Percentiles rank a stretch among this genome's conserved stretches.
Evolutionary conservation across 768 basidiomycete genomes (phyloP).

Genomic region (Podaxis mareebaensis): DNA sequence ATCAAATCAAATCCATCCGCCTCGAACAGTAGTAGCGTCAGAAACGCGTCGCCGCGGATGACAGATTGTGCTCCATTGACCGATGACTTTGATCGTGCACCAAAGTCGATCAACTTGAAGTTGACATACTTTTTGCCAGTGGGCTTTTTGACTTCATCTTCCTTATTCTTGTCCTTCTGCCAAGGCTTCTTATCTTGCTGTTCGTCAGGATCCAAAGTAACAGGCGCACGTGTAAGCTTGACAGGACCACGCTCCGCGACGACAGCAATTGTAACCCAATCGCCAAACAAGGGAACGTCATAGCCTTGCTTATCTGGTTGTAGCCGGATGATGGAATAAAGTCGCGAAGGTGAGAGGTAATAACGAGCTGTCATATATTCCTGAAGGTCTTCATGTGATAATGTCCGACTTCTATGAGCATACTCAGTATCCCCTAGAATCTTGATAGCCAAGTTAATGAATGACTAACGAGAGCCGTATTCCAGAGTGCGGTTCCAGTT

Average conservation of each 20-base stretch:
- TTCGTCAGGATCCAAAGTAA: conserved; percentile 50
- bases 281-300: conserved; percentile 88
- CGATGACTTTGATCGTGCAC: conserved; percentile 57
- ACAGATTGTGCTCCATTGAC: conserved; percentile 55
- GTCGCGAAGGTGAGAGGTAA: conserved; percentile 82
- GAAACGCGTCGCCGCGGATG: conserved; percentile 78
- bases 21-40: conserved; percentile 88
- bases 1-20: conserved; percentile 69
- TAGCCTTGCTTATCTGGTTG: conserved; percentile 80
- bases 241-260: conserved; percentile 88
- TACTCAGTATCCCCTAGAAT: conserved; percentile 2
- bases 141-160: conserved; percentile 35
- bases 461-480: conserved; percentile 76
- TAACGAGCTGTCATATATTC: conserved; percentile 82
- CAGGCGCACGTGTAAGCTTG: conserved; percentile 69
- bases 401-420: conserved; percentile 59
- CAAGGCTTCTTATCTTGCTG: conserved; percentile 33
- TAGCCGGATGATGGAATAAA: conserved; percentile 85
- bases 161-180: conserved; percentile 39
- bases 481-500: conserved; percentile 87
- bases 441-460: conserved; percentile 2
- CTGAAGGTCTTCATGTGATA: conserved; percentile 77
- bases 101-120: conserved; percentile 83
- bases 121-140: conserved; percentile 82
- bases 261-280: conserved; percentile 96